Percentiles rank a stretch among this genome's conserved stretches.
Evolutionary conservation across 225 moss, liverwort and hornwort genomes (phyloP).

Genomic region (Thuidium tamariscinum): DNA sequence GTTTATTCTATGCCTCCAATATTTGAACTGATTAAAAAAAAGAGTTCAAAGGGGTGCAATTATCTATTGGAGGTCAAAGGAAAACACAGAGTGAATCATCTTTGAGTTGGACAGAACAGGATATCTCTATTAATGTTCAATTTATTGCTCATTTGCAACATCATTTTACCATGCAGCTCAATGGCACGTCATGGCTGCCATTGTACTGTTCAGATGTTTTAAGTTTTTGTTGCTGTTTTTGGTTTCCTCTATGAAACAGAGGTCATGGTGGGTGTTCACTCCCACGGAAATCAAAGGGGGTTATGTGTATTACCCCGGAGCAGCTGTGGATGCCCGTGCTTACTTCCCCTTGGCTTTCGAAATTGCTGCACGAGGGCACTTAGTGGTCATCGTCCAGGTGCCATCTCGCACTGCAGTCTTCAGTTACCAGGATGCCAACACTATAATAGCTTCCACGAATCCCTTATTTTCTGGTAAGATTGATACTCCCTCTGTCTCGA

Average conservation of each 20-base stretch:
- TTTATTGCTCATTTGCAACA: neutral
- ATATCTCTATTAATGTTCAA: neutral
- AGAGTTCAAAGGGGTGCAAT: neutral
- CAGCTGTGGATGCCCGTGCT: constrained; percentile 28
- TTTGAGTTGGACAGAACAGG: neutral
- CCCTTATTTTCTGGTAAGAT: constrained; percentile 32
- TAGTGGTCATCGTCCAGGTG: constrained; percentile 47
- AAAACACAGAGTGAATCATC: neutral
- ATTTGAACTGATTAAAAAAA: neutral
- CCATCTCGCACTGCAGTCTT: neutral
- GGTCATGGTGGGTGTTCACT: constrained; percentile 58
- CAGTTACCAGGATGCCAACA: constrained; percentile 12
- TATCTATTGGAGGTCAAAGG: neutral
- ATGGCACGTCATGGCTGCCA: neutral
- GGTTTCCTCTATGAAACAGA: neutral
- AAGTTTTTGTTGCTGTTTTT: neutral
- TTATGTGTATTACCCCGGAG: constrained; percentile 38
- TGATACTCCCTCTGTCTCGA: neutral
- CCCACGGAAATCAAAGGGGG: constrained; percentile 40
- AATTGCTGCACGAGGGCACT: constrained; percentile 51
- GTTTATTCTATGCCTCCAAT: neutral
- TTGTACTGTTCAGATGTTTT: neutral
- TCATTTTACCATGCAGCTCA: neutral
- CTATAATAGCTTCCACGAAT: constrained; percentile 24
- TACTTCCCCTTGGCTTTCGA: constrained; percentile 58